phyloP scores from a whole-genome alignment of 139 green algal genomes.

The Tetratostichococcus sp. region DNA sequence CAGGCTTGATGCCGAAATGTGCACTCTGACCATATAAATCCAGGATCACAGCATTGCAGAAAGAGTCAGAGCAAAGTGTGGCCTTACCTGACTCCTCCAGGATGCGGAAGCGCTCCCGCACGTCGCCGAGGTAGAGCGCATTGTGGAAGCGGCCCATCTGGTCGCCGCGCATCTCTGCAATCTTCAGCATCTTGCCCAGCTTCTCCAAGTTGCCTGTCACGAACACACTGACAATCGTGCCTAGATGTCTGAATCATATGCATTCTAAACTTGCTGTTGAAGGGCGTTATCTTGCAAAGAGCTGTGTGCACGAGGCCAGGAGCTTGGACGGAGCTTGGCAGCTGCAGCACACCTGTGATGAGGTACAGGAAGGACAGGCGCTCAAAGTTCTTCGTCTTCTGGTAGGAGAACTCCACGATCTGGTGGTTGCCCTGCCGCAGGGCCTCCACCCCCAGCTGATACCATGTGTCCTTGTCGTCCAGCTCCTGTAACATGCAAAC shows the following conservation, averaged over 20 bases:
- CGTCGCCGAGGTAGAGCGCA: constrained; percentile 94
- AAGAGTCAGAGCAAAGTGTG: too few species aligned
- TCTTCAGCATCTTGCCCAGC: constrained; percentile 97
- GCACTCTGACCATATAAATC: too few species aligned
- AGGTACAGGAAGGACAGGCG: constrained; percentile 99
- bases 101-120: constrained; percentile 70
- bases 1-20: too few species aligned
- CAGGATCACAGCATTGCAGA: too few species aligned
- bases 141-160: constrained; percentile 96
- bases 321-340: too few species aligned
- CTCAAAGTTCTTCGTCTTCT: constrained; percentile 98
- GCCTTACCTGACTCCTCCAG: constrained; percentile 77
- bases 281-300: too few species aligned
- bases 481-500: constrained; percentile 57
- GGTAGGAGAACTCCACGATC: constrained; percentile 98
- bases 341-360: constrained; percentile 66
- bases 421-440: constrained; percentile 92
- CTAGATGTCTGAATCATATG: too few species aligned
- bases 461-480: constrained; percentile 96
- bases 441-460: constrained; percentile 83
- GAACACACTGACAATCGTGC: too few species aligned
- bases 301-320: too few species aligned
- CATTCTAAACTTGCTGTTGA: too few species aligned
- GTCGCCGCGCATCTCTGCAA: constrained; percentile 92
- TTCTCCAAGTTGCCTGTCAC: constrained; percentile 84